Evolutionary conservation across 306 rosid species (phyloP), one percentile per base, ranked within the genome.

Genomic region (Pyrus betulifolia): DNA sequence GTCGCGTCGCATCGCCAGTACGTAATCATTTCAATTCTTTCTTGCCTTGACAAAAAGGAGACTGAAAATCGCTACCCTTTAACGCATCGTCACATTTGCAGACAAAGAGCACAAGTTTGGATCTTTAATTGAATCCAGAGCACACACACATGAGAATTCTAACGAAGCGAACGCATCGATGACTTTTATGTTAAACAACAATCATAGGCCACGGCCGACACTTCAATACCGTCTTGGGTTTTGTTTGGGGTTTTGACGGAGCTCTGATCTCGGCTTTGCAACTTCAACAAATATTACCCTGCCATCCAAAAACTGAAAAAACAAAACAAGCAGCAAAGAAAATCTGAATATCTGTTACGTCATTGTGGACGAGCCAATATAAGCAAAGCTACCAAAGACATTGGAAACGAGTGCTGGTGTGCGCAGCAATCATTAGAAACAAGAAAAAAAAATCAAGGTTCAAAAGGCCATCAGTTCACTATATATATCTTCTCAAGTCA

Each of bases 261-360:
- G 84, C 77, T 89, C 89, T 70, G 93, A 89, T 77, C 86, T 89
- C 27, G 91, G 90, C 82, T 85, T 90, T 52, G 98, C 96, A 52
- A 92, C 87, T 89, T 95, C 97, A 80, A 90, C 98, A 86, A 95
- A 95, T 74, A 95, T 92, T 35, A 92, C 98, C 78, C 96, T 90
- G 42, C 97, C 98, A 82, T 95, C 96, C 87, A 92, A 74, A 80
- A 92, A 95, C 98, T 94, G 86, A 81, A 75, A 76, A 76, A 71
- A 65, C 27, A 30, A 28, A 23, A 58, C 12, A 22, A n/a, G 3
- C 5, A 62, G 58, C 30, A 54, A 25, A 17, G 27, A 27, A 23
- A 38, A 38, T 9, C 42, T 61, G 38, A 2, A 13, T 61, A 27
- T 13, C 28, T 61, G 21, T n/a, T 59, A 35, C 38, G 70, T 66